Evolutionary conservation across 257 asterid species (phyloP), one percentile per base, ranked within the genome.

Genomic region (Nicotiana noctiflora): DNA sequence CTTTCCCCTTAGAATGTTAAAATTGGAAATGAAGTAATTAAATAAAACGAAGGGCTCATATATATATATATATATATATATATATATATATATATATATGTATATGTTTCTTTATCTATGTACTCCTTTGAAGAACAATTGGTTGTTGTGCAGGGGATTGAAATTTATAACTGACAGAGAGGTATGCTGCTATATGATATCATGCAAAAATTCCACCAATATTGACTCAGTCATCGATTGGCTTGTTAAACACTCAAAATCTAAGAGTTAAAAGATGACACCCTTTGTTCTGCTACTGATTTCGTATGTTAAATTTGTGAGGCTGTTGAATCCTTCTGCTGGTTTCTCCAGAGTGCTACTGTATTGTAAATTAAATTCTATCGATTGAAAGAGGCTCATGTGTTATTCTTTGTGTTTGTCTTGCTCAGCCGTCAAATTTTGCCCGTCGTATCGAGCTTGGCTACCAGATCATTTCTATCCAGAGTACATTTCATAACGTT

Each of bases 141-240:
- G 12, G 2, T n/a, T 31, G n/a, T 40, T 53, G 27, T 86, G 89
- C 90, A 93, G 98, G 98, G 98, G 72, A 76, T 89, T 95, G 78
- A 90, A 89, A 79, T 88, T 93, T 0, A 86, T 95, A 74, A 89
- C 94, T 12, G 97, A 93, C 75, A 88, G 99, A 84, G 99, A 93
- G 85, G 98, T 95, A 0, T 95, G 98, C 90, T 93, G 99, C 94
- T 92, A 84, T 81, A 93, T 95, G 98, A 93, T 95, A 86, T 93
- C 99, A 23, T 95, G 99, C 97, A 93, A 93, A 88, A 92, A 91
- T 89, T 93, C 97, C 2, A 91, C 97, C 52, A 95, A 95, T 87
- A 95, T 95, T 55, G 98, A 95, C 83, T 93, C 90, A 79, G 98
- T 95, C 75, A 93, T 95, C 32, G 98, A 95, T 63, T 95, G 98